These are phyloP conservation scores for Saccharomycopsis phalli DNA, from an alignment of 1,139 yeast genomes.

Conservation along the genomic window DNA sequence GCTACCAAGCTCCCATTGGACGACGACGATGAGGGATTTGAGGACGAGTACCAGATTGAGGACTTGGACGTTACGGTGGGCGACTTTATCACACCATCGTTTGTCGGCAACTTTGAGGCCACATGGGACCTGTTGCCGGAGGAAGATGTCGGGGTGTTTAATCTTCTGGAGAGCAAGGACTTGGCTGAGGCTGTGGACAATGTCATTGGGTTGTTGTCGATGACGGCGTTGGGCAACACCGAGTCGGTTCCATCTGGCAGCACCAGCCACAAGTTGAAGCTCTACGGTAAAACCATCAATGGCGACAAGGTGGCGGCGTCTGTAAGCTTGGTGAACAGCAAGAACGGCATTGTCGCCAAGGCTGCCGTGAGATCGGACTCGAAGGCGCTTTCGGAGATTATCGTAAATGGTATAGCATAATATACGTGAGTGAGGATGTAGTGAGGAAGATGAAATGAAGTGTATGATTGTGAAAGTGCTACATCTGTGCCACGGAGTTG, in stretches of 20 bases:
- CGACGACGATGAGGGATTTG: slow-evolving; percentile 74
- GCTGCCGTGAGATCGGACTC: slow-evolving; percentile 58
- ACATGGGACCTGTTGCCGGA: slow-evolving; percentile 63
- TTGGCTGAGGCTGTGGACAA: slow-evolving; percentile 42
- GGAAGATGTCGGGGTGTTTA: slow-evolving; percentile 55
- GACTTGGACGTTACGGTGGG: slow-evolving; percentile 70
- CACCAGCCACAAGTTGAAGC: slow-evolving; percentile 61
- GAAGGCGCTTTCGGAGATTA: slow-evolving; percentile 11
- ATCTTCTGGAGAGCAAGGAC: slow-evolving; percentile 31
- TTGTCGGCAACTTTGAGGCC: slow-evolving; percentile 66
- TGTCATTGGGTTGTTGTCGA: slow-evolving; percentile 35
- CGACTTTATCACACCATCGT: slow-evolving; percentile 73
- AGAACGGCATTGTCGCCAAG: slow-evolving; percentile 72
- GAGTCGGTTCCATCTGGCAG: slow-evolving; percentile 57
- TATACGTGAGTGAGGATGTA: background rate
- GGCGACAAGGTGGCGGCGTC: slow-evolving; percentile 64
- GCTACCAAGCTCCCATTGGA: slow-evolving; percentile 59
- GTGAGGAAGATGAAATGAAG: no score
- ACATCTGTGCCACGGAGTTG: no score
- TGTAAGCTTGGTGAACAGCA: slow-evolving; percentile 65
- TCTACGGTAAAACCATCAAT: slow-evolving; percentile 73
- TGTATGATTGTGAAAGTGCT: no score
- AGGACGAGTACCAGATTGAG: slow-evolving; percentile 89
- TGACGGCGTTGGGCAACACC: slow-evolving; percentile 75
- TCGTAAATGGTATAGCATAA: slow-evolving; percentile 14